Conservation (phyloP, 257 asterid genomes). For the Przewalskia tangutica region DNA sequence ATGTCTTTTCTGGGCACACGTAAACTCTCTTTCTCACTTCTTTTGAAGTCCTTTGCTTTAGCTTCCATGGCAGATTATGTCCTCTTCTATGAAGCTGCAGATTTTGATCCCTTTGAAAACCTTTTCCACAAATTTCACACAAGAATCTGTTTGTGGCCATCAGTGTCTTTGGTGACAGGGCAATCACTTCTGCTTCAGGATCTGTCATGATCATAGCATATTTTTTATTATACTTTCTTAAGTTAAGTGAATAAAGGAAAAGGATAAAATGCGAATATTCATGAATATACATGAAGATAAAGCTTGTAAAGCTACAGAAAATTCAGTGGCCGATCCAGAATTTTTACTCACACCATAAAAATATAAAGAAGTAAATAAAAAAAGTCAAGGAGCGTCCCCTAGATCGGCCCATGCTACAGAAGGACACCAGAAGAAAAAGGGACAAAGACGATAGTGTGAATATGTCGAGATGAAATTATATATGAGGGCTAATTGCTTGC, state of each 20-base stretch:
- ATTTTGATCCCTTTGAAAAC: slow-evolving; percentile 89
- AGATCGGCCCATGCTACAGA: not conserved
- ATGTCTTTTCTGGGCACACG: slow-evolving; percentile 79
- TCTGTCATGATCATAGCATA: slow-evolving; percentile 24
- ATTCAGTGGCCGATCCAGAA: not conserved
- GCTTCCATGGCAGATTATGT: slow-evolving; percentile 87
- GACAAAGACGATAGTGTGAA: not conserved
- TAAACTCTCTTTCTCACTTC: slow-evolving; percentile 72
- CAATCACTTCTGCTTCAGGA: slow-evolving; percentile 87
- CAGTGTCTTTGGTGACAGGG: slow-evolving; percentile 79
- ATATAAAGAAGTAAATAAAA: not conserved
- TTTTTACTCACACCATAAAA: too few species aligned
- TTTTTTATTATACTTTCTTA: not conserved
- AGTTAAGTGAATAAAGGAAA: not conserved
- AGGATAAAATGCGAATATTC: not conserved
- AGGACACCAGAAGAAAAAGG: not conserved
- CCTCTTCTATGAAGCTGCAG: slow-evolving; percentile 88
- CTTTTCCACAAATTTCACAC: slow-evolving; percentile 90
- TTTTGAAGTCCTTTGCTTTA: slow-evolving; percentile 67
- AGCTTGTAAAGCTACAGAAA: not conserved
- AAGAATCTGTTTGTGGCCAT: slow-evolving; percentile 88
- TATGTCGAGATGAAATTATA: not conserved
- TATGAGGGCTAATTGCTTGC: slow-evolving; percentile 12
- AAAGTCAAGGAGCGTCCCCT: too few species aligned
- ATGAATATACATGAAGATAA: slow-evolving; percentile 6